Evolutionary conservation across 1,139 yeast genomes (phyloP).

Genomic region (Suhomyces kunorum): DNA sequence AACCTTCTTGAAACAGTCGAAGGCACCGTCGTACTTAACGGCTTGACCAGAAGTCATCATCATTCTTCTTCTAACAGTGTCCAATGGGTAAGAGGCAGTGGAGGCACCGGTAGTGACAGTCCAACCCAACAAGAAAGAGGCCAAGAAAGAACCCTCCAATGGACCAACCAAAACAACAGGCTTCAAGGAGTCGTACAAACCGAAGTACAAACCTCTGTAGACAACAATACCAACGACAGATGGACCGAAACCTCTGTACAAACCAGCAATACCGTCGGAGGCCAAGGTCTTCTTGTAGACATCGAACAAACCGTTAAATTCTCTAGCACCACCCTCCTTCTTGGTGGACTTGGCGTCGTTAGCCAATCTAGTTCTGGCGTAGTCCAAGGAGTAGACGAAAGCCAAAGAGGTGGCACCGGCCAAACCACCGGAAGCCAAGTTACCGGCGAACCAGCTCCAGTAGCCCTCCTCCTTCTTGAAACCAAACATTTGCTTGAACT

Average conservation of each 20-base stretch:
- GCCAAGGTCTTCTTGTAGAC: slow-evolving; percentile 56
- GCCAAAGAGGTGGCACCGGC: slow-evolving; percentile 59
- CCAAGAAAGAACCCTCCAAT: slow-evolving; percentile 56
- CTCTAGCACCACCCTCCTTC: slow-evolving; percentile 50
- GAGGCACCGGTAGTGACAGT: slow-evolving; percentile 57
- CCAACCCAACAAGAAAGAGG: slow-evolving; percentile 58
- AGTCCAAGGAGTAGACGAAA: slow-evolving; percentile 56
- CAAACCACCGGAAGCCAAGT: slow-evolving; percentile 58
- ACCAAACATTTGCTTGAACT: slow-evolving; percentile 53
- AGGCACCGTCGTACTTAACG: slow-evolving; percentile 54
- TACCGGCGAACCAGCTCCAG: slow-evolving; percentile 56
- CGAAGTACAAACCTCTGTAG: slow-evolving; percentile 59
- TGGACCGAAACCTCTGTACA: slow-evolving; percentile 60
- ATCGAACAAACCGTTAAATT: slow-evolving; percentile 56
- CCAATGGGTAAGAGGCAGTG: slow-evolving; percentile 57
- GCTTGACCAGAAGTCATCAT: slow-evolving; percentile 61
- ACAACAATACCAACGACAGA: slow-evolving; percentile 55
- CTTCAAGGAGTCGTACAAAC: slow-evolving; percentile 56
- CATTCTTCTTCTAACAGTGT: slow-evolving; percentile 58
- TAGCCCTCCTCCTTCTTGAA: slow-evolving; percentile 53
- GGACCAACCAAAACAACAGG: slow-evolving; percentile 58
- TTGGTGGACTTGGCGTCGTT: slow-evolving; percentile 55
- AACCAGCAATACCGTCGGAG: slow-evolving; percentile 58
- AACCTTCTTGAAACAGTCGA: slow-evolving; percentile 50
- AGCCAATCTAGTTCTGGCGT: slow-evolving; percentile 58